Evolutionary conservation across 441 rosid genomes (phyloP).

Genomic region (Corymbia calophylla): DNA sequence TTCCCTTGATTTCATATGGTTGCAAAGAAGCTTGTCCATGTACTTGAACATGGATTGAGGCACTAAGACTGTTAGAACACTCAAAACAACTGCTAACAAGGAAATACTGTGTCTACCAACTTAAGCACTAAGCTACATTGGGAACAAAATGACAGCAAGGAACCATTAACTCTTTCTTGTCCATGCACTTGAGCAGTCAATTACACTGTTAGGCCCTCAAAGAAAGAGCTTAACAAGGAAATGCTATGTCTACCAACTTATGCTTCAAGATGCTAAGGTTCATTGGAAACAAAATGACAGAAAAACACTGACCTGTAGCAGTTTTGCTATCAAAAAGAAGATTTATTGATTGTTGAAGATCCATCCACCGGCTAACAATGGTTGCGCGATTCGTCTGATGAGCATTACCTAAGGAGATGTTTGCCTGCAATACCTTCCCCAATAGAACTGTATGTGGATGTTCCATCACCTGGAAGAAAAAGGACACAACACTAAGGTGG

Average conservation of each 20-base stretch:
- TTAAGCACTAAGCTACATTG: not conserved
- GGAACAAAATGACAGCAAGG: not conserved
- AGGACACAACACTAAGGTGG: not conserved
- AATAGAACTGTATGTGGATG: conserved; percentile 86
- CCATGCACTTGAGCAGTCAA: not conserved
- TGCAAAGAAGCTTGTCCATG: not conserved
- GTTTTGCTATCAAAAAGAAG: conserved; percentile 77
- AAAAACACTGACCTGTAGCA: conserved; percentile 45
- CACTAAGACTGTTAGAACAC: not conserved
- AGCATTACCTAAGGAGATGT: conserved; percentile 69
- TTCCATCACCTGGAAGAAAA: conserved; percentile 68
- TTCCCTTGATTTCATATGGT: not conserved
- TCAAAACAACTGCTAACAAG: not conserved
- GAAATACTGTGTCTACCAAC: not conserved
- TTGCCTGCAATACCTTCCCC: conserved; percentile 59
- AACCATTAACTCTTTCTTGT: not conserved
- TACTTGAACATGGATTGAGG: not conserved
- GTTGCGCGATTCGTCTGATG: not conserved
- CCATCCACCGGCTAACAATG: conserved; percentile 60
- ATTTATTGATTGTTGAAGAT: conserved; percentile 82
- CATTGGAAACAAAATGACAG: not conserved
- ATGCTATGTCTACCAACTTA: not conserved
- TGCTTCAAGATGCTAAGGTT: not conserved
- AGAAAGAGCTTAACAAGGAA: not conserved
- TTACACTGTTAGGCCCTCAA: not conserved